Base-by-base conservation (phyloP, 2,329 filamentous ascomycete genomes). In the Phialocephala subalpina region DNA sequence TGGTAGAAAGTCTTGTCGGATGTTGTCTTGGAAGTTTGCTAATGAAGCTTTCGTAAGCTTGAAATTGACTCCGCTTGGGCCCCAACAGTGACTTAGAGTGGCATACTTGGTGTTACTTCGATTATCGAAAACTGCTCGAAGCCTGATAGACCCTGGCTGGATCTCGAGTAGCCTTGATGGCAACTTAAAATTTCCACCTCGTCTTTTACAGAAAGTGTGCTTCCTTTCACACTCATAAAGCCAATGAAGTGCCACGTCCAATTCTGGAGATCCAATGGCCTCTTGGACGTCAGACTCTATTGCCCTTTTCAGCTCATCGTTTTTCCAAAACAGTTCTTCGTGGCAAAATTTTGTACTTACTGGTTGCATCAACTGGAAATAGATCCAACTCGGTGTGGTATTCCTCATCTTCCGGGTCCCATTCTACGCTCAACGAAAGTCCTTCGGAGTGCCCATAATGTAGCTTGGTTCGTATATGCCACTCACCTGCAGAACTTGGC, bases 61-160 rank as follows among this genome's bases (percentile, higher is more conserved):
- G 2, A 25, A 49, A 5, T 27, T 8, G 45, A 68, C 66, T 5
- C 47, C 18, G 1, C 25, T 7, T 6, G 14, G 20, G 3, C 64
- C 68, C 67, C 65, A 69, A 33, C 67, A 67, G 49, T 70, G 69
- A 40, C 64, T 67, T n/a, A 70, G 53, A 3, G 68, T 66, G 2
- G 56, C 64, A 35, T 70, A 70, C 49, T 45, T 42, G 5, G 27
- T 36, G n/a, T n/a, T 42, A 1, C 4, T 42, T 18, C 14, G 9
- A 18, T 58, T 2, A 16, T 49, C 36, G n/a, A 2, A 22, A 9
- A 52, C 36, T 8, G 22, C 16, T 16, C 27, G n/a, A 9, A 63
- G 53, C 49, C 52, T 45, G n/a, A 29, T 6, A 12, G 16, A 18
- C 7, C 16, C 27, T 16, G 55, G 22, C 7, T 27, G 16, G n/a